A percentile compares a stretch with the other conserved stretches of the same genome.
Conservation (phyloP, 345 rosid species). For the Alliaria petiolata region DNA sequence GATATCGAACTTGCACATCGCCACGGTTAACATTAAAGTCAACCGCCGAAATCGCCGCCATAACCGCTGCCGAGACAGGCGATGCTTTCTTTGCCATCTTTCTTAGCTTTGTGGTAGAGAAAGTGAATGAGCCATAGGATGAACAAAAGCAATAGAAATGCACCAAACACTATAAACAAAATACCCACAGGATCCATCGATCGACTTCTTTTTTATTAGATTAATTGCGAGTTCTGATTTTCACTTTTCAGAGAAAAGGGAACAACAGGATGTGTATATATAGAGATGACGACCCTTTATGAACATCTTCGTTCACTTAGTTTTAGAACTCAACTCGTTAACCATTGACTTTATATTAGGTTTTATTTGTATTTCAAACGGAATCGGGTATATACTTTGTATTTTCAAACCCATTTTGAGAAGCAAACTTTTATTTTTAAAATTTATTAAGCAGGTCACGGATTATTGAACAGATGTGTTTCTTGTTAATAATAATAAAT, state of each 20-base stretch:
- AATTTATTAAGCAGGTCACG: too few species aligned
- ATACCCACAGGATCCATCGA: conserved; percentile 14
- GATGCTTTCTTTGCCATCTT: conserved; percentile 33
- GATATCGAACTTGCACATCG: not conserved
- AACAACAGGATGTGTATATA: not conserved
- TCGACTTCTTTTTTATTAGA: not conserved
- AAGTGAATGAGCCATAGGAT: conserved; percentile 23
- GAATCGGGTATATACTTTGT: not conserved
- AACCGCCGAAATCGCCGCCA: conserved; percentile 31
- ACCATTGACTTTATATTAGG: conserved; percentile 6
- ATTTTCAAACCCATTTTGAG: too few species aligned
- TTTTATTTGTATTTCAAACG: not conserved
- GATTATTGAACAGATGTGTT: too few species aligned
- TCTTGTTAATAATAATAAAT: too few species aligned
- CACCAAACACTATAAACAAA: conserved; percentile 16
- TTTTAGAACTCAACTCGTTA: not conserved
- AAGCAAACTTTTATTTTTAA: too few species aligned
- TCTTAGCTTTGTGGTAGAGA: conserved; percentile 32
- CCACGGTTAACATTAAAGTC: not conserved
- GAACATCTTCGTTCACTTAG: not conserved
- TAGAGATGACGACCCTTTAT: not conserved
- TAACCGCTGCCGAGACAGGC: conserved; percentile 28
- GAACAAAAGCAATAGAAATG: conserved; percentile 21
- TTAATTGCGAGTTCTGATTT: not conserved
- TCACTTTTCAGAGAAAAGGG: not conserved